These are phyloP conservation scores for Oidium heveae DNA, from an alignment of 2,329 filamentous ascomycete species.

Conservation along the genomic window DNA sequence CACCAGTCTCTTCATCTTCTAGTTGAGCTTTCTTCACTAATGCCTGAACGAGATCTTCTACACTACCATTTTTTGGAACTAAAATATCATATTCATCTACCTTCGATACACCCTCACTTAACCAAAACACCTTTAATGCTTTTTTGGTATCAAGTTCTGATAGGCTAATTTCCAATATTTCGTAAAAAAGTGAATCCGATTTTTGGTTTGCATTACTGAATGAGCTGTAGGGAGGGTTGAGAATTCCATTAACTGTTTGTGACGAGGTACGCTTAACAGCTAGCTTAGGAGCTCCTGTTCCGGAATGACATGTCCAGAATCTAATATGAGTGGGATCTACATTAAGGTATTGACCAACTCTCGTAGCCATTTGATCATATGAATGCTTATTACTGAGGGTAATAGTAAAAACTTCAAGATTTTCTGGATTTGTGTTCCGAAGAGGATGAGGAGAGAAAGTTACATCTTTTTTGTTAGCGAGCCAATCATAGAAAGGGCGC, in stretches of 20 bases:
- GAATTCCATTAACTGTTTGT: conserved; percentile 52
- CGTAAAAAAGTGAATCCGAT: conserved; percentile 64
- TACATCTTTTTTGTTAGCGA: conserved; percentile 60
- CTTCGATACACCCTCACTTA: conserved; percentile 77
- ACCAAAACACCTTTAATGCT: conserved; percentile 54
- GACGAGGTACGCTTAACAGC: conserved; percentile 44
- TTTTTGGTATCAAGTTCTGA: conserved; percentile 88
- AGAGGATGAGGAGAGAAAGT: conserved; percentile 48
- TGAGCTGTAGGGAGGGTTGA: conserved; percentile 47
- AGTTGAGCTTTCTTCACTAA: conserved; percentile 63
- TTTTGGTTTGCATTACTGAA: conserved; percentile 47
- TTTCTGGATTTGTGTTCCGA: conserved; percentile 20
- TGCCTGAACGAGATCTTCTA: conserved; percentile 51
- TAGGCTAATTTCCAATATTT: conserved; percentile 81
- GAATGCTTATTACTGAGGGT: conserved; percentile 67
- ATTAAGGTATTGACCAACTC: conserved; percentile 52
- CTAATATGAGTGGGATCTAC: conserved; percentile 70
- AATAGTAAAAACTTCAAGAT: conserved; percentile 45
- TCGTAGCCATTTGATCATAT: conserved; percentile 68
- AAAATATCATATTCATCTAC: conserved; percentile 64
- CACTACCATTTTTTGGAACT: conserved; percentile 61
- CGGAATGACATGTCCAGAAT: conserved; percentile 64
- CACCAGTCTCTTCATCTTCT: conserved; percentile 42
- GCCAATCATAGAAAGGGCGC: conserved; percentile 75
- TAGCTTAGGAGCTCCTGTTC: conserved; percentile 50